A percentile compares a stretch with the other conserved stretches of the same genome.
phyloP scores from a whole-genome alignment of 495 filamentous ascomycete genomes.

The Niebla homalea region DNA sequence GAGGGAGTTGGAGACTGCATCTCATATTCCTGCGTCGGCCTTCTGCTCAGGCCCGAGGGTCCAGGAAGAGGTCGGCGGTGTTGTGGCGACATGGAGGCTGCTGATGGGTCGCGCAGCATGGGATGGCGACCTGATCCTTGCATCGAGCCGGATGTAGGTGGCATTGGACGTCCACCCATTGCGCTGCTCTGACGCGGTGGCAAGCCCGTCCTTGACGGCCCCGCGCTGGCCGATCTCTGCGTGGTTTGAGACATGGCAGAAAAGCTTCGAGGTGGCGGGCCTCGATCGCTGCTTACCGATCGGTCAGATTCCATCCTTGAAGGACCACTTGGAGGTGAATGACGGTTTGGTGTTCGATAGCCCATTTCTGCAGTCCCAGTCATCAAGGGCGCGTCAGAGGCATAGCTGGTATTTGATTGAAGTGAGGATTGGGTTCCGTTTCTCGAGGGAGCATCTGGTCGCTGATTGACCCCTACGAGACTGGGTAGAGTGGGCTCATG shows the following conservation, averaged over 20 bases:
- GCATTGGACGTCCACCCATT: conserved; percentile 2
- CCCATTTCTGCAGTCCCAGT: conserved; percentile 46
- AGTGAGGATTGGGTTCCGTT: conserved; percentile 32
- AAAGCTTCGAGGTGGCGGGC: conserved; percentile 6
- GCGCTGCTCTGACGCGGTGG: conserved; percentile 13
- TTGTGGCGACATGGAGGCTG: background rate
- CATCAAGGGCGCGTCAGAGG: conserved; percentile 46
- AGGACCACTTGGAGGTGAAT: conserved; percentile 14
- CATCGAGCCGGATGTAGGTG: background rate
- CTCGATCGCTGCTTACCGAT: background rate
- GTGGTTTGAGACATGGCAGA: conserved; percentile 10
- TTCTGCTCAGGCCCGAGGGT: background rate
- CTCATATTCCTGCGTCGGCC: conserved; percentile 15
- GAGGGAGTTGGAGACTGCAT: conserved; percentile 11
- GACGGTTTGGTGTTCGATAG: conserved; percentile 32
- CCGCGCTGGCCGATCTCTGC: conserved; percentile 11
- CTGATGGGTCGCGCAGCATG: conserved; percentile 3
- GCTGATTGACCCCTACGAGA: conserved; percentile 15
- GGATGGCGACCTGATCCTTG: conserved; percentile 2
- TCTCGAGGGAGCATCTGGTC: conserved; percentile 25
- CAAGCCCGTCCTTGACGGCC: background rate
- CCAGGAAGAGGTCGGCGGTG: conserved; percentile 1
- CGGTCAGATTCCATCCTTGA: conserved; percentile 9
- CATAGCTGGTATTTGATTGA: conserved; percentile 33
- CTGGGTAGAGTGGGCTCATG: conserved; percentile 32